Evolutionary conservation across 2,329 filamentous ascomycete genomes (phyloP).

Genomic region (Fusarium sp.): DNA sequence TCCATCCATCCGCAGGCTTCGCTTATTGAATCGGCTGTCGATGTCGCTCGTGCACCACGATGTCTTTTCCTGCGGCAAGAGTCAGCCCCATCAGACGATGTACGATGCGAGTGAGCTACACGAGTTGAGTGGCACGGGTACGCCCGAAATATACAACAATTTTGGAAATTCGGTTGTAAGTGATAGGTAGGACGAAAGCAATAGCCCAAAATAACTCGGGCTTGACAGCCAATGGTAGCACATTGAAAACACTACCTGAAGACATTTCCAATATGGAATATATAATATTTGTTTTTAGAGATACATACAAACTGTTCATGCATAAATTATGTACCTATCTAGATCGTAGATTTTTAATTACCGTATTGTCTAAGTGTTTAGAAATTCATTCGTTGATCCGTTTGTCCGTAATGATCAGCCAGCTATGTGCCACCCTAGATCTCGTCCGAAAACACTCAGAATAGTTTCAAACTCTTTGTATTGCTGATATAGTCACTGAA

Average conservation of each 20-base stretch:
- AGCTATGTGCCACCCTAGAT: not conserved
- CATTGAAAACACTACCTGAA: not conserved
- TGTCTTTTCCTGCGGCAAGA: constrained; percentile 34
- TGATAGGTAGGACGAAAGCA: constrained; percentile 19
- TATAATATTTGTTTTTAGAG: not conserved
- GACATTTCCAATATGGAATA: not conserved
- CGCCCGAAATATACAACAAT: not conserved
- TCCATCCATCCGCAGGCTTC: constrained; percentile 32
- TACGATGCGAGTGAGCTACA: constrained; percentile 23
- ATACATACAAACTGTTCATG: not conserved
- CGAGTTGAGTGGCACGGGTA: constrained; percentile 18
- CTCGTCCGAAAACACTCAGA: not conserved
- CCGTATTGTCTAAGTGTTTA: not conserved
- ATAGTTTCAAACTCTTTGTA: not conserved
- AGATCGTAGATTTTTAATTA: not conserved
- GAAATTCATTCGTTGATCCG: not conserved
- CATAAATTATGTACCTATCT: not conserved
- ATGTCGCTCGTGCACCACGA: constrained; percentile 16
- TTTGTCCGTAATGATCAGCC: not conserved
- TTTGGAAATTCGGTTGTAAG: constrained; percentile 6
- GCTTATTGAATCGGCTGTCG: constrained; percentile 34
- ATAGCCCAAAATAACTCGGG: constrained; percentile 22
- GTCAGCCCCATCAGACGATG: constrained; percentile 30
- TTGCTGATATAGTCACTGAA: not conserved
- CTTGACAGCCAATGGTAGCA: not conserved